These are phyloP conservation scores for Rhodotorula sp. DNA, from an alignment of 1,284 basidiomycete genomes.

Conservation along the genomic window DNA sequence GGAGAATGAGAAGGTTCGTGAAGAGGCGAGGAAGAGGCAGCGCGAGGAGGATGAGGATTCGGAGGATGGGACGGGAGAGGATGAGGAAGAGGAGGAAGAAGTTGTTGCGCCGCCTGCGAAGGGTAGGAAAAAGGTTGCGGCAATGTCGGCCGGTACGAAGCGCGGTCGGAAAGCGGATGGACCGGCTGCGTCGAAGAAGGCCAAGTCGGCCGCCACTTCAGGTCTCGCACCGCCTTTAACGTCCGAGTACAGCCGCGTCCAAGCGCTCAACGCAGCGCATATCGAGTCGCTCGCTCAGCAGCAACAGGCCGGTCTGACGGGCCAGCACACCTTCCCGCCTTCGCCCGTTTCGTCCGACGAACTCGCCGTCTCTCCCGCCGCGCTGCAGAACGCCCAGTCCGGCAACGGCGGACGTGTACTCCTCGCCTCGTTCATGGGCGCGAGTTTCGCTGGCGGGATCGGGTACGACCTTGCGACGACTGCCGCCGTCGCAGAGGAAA, in stretches of 20 bases:
- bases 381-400: not conserved
- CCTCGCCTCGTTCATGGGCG: conserved; percentile 38
- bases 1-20: conserved; percentile 20
- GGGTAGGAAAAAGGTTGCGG: not conserved
- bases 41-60: conserved; percentile 25
- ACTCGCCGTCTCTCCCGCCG: conserved; percentile 17
- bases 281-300: conserved; percentile 17
- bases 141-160: conserved; percentile 13
- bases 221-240: conserved; percentile 16
- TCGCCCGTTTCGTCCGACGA: conserved; percentile 27
- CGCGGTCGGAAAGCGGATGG: not conserved
- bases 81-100: conserved; percentile 36
- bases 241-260: conserved; percentile 14
- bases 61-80: conserved; percentile 29
- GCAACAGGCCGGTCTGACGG: not conserved
- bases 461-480: conserved; percentile 23
- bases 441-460: conserved; percentile 37
- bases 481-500: conserved; percentile 14
- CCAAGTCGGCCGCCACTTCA: not conserved
- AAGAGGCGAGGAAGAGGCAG: conserved; percentile 6
- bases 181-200: not conserved
- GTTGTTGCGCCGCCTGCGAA: conserved; percentile 6
- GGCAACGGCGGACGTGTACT: conserved; percentile 22
- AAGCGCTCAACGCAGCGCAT: conserved; percentile 21
- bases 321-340: conserved; percentile 21